Conservation (phyloP, 441 rosid genomes). For the Gossypium gossypioides region DNA sequence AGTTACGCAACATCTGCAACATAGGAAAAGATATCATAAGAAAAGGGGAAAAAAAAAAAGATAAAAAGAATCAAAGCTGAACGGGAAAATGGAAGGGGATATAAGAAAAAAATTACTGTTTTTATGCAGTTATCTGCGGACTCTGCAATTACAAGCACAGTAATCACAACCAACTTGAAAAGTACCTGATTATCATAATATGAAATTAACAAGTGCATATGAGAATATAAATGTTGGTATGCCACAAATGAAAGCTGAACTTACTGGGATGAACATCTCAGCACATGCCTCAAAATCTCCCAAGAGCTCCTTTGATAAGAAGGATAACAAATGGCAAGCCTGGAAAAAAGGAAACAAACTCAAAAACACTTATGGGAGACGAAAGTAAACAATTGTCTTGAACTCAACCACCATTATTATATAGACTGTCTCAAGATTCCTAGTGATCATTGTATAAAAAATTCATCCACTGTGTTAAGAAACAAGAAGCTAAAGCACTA, state of each 20-base stretch:
- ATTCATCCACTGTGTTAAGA: neutral
- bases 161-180: conserved; percentile 99
- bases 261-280: conserved; percentile 81
- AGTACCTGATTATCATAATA: conserved; percentile 71
- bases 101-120: conserved; percentile 43
- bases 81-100: conserved; percentile 5
- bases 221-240: conserved; percentile 13
- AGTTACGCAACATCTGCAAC: conserved; percentile 80
- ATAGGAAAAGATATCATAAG: neutral
- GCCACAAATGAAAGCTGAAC: conserved; percentile 20
- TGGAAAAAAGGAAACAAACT: conserved; percentile 23
- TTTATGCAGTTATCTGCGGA: conserved; percentile 98
- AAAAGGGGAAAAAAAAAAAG: conserved; percentile 16
- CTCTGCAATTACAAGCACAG: conserved; percentile 98
- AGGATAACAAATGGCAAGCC: conserved; percentile 91
- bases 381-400: neutral
- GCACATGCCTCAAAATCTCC: conserved; percentile 95
- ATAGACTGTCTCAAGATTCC: neutral
- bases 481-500: neutral
- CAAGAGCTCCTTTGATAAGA: conserved; percentile 86
- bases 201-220: conserved; percentile 24
- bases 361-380: conserved; percentile 3
- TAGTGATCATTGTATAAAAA: neutral
- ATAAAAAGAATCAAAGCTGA: neutral
- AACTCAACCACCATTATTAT: neutral